Base-by-base conservation (phyloP, 345 rosid species). In the Citrus unshiu region DNA sequence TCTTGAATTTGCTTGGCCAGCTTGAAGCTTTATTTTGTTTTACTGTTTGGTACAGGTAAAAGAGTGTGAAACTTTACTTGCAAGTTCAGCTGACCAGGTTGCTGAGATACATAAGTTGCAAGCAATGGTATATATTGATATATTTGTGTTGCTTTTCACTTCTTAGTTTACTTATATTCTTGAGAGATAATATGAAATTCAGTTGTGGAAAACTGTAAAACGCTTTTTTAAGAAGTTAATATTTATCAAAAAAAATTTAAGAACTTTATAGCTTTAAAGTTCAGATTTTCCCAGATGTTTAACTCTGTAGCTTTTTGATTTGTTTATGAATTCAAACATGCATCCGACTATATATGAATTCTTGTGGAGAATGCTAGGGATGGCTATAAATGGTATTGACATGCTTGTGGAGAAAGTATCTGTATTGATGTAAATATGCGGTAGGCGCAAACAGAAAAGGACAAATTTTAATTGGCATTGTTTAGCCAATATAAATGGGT, bases 21-120 rank as follows among this genome's bases (percentile, higher is more conserved):
- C 71, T 77, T 39, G 79, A 74, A 54, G 49, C 56, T 72, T 65
- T 37, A 54, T 82, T 81, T 77, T 72, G 25, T 79, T 64, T 43
- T 77, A 66, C 70, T 37, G 27, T 35, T 75, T 56, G 81, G 77
- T 74, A 87, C 93, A 97, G 99, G 92, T 75, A 35, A 85, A 89
- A 78, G 93, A 90, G 74, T 90, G 89, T 75, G 90, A 88, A 83
- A 82, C 70, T 74, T 86, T 93, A 80, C 85, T 88, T 72, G 84
- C 82, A 46, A 89, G 86, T 85, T 88, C 92, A 40, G 80, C 84
- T 43, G 88, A 82, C 76, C 93, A 91, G 82, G 90, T 81, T 84
- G 82, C 90, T 77, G 92, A 89, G 85, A 85, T 90, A 73, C 79
- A 83, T 68, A 91, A 88, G 84, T 72, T 97, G 86, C 91, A 84